A percentile compares a stretch with the other conserved stretches of the same genome.
These are phyloP conservation scores for Auriscalpium microsporum DNA, from an alignment of 768 basidiomycete genomes.

Conservation along the genomic window DNA sequence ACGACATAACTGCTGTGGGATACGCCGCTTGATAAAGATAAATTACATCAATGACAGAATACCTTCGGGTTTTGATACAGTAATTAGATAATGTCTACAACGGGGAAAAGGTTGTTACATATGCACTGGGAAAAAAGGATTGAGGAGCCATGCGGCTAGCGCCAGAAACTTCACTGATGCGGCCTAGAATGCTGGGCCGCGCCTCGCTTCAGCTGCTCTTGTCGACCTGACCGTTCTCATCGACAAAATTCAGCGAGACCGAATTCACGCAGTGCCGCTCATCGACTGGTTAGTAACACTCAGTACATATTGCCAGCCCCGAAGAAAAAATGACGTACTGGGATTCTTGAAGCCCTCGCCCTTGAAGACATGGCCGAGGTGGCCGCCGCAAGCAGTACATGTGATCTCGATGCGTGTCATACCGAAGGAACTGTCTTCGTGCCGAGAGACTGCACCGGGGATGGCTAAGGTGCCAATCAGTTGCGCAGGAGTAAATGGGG, in stretches of 20 bases:
- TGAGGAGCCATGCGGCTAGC: not conserved
- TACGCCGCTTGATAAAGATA: no score
- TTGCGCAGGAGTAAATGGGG: not conserved
- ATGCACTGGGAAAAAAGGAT: not conserved
- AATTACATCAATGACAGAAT: no score
- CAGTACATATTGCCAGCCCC: no score
- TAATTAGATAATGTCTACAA: no score
- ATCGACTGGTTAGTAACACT: constrained; percentile 38
- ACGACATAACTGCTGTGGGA: no score
- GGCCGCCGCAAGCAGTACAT: constrained; percentile 86
- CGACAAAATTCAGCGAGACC: constrained; percentile 69
- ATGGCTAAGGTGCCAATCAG: constrained; percentile 46
- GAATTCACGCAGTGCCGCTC: constrained; percentile 91
- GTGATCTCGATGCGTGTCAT: constrained; percentile 79
- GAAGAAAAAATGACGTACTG: not conserved
- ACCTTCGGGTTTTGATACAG: no score
- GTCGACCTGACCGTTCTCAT: constrained; percentile 29
- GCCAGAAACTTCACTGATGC: not conserved
- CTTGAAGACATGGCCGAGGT: constrained; percentile 93
- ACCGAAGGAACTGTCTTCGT: constrained; percentile 61
- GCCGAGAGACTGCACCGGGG: constrained; percentile 77
- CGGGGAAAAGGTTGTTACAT: no score
- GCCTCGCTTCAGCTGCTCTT: not conserved
- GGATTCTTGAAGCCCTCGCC: constrained; percentile 80
- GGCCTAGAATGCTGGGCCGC: not conserved